Percentiles rank a stretch among this genome's conserved stretches.
phyloP scores from a whole-genome alignment of 257 asterid species.

The Ajuga chamaepitys region DNA sequence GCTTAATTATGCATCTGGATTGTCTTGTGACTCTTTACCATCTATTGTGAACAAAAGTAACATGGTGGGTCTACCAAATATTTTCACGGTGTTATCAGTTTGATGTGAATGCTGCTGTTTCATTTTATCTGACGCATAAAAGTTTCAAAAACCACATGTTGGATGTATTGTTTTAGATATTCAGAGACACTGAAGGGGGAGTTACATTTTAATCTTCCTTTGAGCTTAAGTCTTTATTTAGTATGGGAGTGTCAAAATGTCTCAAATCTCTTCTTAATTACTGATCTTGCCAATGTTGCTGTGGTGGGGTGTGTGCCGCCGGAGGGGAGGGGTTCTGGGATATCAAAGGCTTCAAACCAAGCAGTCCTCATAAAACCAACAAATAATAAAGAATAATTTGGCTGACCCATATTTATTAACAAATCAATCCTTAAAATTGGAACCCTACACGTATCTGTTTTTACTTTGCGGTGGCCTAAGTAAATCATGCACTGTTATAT shows the following conservation, averaged over 20 bases:
- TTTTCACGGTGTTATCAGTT: not conserved
- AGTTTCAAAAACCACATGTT: not conserved
- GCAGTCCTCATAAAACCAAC: not conserved
- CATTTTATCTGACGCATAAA: not conserved
- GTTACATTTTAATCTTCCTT: not conserved
- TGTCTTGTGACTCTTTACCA: not conserved
- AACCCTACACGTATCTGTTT: not conserved
- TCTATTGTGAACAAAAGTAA: conserved; percentile 1
- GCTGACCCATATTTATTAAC: not conserved
- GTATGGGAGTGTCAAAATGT: not conserved
- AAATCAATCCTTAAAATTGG: not conserved
- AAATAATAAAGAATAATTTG: not conserved
- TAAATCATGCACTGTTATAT: not conserved
- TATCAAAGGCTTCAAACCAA: not conserved
- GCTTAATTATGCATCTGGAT: not conserved
- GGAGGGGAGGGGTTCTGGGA: not conserved
- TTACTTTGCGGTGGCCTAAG: not conserved
- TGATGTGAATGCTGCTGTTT: not conserved
- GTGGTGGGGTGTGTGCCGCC: not conserved
- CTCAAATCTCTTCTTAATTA: not conserved
- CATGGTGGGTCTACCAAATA: not conserved
- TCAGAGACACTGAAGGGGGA: not conserved
- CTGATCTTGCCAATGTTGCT: conserved; percentile 1
- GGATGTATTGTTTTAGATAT: conserved; percentile 8
- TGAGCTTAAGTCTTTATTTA: not conserved